Evolutionary conservation across 768 basidiomycete genomes (phyloP).

Genomic region (Phlegmacium glaucopus): DNA sequence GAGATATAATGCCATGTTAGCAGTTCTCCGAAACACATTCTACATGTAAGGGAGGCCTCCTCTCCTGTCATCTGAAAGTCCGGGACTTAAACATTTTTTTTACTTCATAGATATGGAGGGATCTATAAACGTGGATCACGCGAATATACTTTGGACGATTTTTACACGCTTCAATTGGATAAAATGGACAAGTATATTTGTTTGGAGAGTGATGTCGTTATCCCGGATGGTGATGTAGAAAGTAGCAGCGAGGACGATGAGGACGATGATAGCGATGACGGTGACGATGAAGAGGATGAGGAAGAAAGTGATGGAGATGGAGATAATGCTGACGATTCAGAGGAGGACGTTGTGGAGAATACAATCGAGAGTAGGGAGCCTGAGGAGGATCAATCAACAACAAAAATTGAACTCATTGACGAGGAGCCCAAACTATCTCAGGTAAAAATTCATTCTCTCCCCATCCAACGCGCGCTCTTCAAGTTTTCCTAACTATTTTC

Average conservation of each 20-base stretch:
- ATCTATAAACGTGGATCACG: conserved; percentile 80
- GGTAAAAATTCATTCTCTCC: background rate
- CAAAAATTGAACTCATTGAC: background rate
- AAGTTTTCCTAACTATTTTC: background rate
- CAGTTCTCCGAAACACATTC: conserved; percentile 77
- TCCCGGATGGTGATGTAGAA: conserved; percentile 59
- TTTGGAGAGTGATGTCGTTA: conserved; percentile 57
- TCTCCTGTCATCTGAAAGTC: background rate
- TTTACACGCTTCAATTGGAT: conserved; percentile 75
- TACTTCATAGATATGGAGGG: conserved; percentile 70
- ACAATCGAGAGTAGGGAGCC: conserved; percentile 2
- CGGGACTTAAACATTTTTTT: background rate
- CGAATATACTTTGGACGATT: conserved; percentile 91
- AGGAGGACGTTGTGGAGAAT: conserved; percentile 15
- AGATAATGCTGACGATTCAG: conserved; percentile 40
- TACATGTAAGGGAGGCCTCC: conserved; percentile 65
- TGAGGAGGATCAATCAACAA: conserved; percentile 3
- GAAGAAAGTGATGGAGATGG: conserved; percentile 35
- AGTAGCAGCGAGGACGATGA: conserved; percentile 62
- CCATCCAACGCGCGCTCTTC: background rate
- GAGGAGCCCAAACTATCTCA: background rate
- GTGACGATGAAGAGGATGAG: conserved; percentile 50
- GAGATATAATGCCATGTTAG: conserved; percentile 87
- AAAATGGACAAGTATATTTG: conserved; percentile 80
- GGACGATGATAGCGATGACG: conserved; percentile 56